Conservation (phyloP, 2,329 filamentous ascomycete genomes). For the Fusarium albosuccineum region DNA sequence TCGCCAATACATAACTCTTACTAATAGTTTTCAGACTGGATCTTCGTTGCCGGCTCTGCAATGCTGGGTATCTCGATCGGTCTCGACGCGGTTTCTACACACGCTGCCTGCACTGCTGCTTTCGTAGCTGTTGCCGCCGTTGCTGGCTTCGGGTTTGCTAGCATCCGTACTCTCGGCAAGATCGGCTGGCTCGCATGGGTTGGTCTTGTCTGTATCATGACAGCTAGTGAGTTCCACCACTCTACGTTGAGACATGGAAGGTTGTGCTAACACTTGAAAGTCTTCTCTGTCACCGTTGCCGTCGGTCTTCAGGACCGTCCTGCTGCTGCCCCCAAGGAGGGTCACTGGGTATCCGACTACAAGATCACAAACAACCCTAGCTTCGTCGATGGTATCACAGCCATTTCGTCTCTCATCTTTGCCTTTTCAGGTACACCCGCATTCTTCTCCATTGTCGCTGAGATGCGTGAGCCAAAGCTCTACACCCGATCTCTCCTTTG, state of each 20-base stretch:
- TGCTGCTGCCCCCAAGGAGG: constrained; percentile 38
- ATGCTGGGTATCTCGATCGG: constrained; percentile 56
- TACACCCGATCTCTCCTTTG: constrained; percentile 47
- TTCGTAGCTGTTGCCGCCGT: constrained; percentile 53
- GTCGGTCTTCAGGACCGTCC: constrained; percentile 49
- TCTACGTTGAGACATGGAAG: too few species aligned
- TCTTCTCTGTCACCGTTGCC: constrained; percentile 47
- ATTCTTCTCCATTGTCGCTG: constrained; percentile 51
- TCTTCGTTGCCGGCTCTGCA: constrained; percentile 53
- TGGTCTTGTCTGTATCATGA: constrained; percentile 48
- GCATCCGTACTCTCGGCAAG: constrained; percentile 48
- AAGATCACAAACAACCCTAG: constrained; percentile 47
- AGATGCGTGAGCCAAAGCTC: constrained; percentile 50
- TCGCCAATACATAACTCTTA: too few species aligned
- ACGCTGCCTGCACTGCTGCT: constrained; percentile 55
- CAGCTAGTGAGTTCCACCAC: constrained; percentile 37
- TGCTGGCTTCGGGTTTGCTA: constrained; percentile 46
- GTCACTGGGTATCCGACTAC: constrained; percentile 46
- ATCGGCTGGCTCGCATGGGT: constrained; percentile 51
- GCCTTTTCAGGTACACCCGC: constrained; percentile 54
- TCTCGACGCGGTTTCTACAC: constrained; percentile 54
- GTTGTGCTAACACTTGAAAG: constrained; percentile 1
- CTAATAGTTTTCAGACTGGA: constrained; percentile 38
- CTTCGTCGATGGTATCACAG: constrained; percentile 49
- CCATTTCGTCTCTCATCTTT: constrained; percentile 52